Conservation (phyloP, 805 yeast species). For the Nakazawaea sp. region DNA sequence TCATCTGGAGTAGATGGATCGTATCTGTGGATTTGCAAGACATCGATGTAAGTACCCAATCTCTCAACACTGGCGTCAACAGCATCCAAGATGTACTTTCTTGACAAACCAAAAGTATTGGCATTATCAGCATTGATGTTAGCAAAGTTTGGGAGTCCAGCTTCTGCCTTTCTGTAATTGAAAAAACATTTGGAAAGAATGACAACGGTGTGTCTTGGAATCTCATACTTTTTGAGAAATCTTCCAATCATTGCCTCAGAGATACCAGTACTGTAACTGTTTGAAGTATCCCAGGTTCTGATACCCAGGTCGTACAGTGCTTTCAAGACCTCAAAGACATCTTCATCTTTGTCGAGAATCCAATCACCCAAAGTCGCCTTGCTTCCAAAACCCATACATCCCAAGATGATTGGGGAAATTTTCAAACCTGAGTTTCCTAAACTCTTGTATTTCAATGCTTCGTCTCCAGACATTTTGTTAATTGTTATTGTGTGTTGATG, state of each 20-base stretch:
- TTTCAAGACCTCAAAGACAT: conserved; percentile 34
- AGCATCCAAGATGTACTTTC: conserved; percentile 41
- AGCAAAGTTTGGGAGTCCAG: background rate
- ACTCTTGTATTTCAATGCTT: conserved; percentile 3
- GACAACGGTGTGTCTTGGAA: conserved; percentile 21
- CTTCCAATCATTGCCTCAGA: conserved; percentile 21
- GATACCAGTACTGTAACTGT: conserved; percentile 22
- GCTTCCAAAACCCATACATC: conserved; percentile 29
- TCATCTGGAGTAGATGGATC: conserved; percentile 48
- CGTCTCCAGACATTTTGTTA: background rate
- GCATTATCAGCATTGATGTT: conserved; percentile 11
- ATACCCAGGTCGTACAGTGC: conserved; percentile 37
- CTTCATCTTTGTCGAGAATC: conserved; percentile 39
- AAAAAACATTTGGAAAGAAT: conserved; percentile 19
- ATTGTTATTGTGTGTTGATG: background rate
- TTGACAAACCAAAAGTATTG: conserved; percentile 32
- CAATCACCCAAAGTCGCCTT: conserved; percentile 33
- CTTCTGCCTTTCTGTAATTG: conserved; percentile 5
- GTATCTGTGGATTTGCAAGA: conserved; percentile 50
- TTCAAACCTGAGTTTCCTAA: conserved; percentile 28
- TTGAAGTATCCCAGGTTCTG: conserved; percentile 37
- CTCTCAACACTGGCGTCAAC: conserved; percentile 30
- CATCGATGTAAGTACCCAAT: conserved; percentile 46
- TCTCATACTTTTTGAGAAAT: conserved; percentile 20
- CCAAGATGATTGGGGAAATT: conserved; percentile 27